phyloP scores from a whole-genome alignment of 805 yeast genomes.

The Candida xiaguanensis region DNA sequence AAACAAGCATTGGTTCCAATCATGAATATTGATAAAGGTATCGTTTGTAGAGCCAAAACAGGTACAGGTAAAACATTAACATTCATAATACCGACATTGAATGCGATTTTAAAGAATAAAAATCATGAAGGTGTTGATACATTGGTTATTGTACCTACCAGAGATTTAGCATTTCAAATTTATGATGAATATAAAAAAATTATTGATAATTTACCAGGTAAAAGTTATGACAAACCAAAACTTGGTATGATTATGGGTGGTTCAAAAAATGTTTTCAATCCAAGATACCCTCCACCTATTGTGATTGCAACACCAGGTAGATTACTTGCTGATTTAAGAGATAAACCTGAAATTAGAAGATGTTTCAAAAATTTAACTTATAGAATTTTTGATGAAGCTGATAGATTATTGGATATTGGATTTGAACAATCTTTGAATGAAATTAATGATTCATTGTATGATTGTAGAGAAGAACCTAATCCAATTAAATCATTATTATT shows the following conservation, averaged over 20 bases:
- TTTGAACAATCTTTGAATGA: slow-evolving; percentile 63
- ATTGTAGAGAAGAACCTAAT: slow-evolving; percentile 23
- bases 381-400: slow-evolving; percentile 88
- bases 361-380: slow-evolving; percentile 54
- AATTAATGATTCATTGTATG: slow-evolving; percentile 49
- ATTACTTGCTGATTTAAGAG: slow-evolving; percentile 52
- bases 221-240: slow-evolving; percentile 16
- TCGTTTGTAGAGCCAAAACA: slow-evolving; percentile 87
- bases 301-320: slow-evolving; percentile 91
- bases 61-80: slow-evolving; percentile 96
- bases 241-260: slow-evolving; percentile 70
- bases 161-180: slow-evolving; percentile 87
- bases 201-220: slow-evolving; percentile 17
- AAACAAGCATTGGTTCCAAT: slow-evolving; percentile 57
- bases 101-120: slow-evolving; percentile 21
- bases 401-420: slow-evolving; percentile 77
- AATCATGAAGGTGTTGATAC: slow-evolving; percentile 31
- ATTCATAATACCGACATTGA: slow-evolving; percentile 67
- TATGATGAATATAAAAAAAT: slow-evolving; percentile 58
- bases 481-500: slow-evolving; percentile 67
- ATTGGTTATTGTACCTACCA: slow-evolving; percentile 80
- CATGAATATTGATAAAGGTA: slow-evolving; percentile 51
- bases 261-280: slow-evolving; percentile 31
- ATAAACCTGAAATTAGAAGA: slow-evolving; percentile 33
- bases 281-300: slow-evolving; percentile 47